Evolutionary conservation across 306 rosid species (phyloP).

Genomic region (Dryas alaskensis): DNA sequence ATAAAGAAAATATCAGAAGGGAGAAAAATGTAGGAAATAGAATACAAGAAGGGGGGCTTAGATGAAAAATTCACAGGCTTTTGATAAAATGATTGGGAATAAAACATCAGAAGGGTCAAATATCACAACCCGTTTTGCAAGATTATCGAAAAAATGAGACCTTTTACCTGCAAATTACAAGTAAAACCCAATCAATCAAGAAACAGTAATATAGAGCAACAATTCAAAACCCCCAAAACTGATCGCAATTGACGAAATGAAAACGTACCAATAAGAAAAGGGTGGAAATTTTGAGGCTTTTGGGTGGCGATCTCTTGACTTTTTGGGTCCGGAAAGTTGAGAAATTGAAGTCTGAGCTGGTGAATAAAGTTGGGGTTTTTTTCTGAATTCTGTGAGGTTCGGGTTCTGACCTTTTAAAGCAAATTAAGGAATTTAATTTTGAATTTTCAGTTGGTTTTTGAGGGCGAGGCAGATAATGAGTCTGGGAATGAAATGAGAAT

Average conservation of each 20-base stretch:
- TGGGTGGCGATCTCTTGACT: background rate
- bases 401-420: background rate
- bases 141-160: background rate
- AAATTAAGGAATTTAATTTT: background rate
- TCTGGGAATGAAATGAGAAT: background rate
- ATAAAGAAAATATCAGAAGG: slow-evolving; percentile 57
- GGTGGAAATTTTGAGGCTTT: background rate
- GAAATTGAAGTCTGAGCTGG: slow-evolving; percentile 2
- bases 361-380: background rate
- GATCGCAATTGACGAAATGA: background rate
- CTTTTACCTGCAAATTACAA: background rate
- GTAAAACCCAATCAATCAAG: background rate
- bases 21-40: slow-evolving; percentile 66
- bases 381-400: background rate
- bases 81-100: slow-evolving; percentile 57
- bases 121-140: slow-evolving; percentile 8
- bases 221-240: background rate
- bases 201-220: background rate
- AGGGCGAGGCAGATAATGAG: background rate
- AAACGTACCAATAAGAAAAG: background rate
- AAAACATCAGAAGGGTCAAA: slow-evolving; percentile 72
- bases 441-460: background rate
- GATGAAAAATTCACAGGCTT: slow-evolving; percentile 47
- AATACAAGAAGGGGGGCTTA: slow-evolving; percentile 50
- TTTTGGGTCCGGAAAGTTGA: background rate